Base-by-base conservation (phyloP, 2,329 filamentous ascomycete species). In the Xylaria sp. region DNA sequence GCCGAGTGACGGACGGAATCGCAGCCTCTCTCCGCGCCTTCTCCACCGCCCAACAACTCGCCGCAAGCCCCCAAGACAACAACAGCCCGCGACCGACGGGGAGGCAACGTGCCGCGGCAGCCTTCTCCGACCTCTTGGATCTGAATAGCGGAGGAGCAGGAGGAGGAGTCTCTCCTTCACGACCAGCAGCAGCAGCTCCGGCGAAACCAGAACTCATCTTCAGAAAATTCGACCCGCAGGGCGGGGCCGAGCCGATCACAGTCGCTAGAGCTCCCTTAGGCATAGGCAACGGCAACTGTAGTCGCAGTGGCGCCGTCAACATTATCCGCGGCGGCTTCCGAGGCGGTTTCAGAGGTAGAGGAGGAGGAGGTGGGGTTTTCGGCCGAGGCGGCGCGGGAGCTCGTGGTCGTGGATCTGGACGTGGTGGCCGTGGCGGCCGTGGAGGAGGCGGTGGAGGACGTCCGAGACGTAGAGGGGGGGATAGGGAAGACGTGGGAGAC, bases 21-120 rank as follows among this genome's bases (percentile, higher is more conserved):
- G 65, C 73, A 1, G 64, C 69, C 28, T 72, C 72, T 14, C 69
- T 76, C 21, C 72, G 74, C 15, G 67, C 71, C 49, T 76, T 76
- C 66, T 75, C 73, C 51, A 60, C 69, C 51, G 71, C 73, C 23
- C 72, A 73, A 57, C 66, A 61, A 40, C 72, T 69, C 19, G 53
- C 55, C 63, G 63, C 60, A 2, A 17, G 12, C 38, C 53, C 15
- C 31, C 51, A 25, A 31, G 23, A 58, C 43, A 37, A 35, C 56
- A 43, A 46, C 35, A 53, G 17, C 35, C 31, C 63, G n/a, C 55
- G 45, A 58, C 54, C 58, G 50, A 54, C 67, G 8, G 61, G 57
- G 14, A 68, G 71, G 17, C 64, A 72, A 51, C 69, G 70, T 12
- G 66, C 70, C 14, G 67, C 64, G 5, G 69, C 67, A 2, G 72